These are phyloP conservation scores for Fraxinus ornus DNA, from an alignment of 305 asterid species.

Conservation along the genomic window DNA sequence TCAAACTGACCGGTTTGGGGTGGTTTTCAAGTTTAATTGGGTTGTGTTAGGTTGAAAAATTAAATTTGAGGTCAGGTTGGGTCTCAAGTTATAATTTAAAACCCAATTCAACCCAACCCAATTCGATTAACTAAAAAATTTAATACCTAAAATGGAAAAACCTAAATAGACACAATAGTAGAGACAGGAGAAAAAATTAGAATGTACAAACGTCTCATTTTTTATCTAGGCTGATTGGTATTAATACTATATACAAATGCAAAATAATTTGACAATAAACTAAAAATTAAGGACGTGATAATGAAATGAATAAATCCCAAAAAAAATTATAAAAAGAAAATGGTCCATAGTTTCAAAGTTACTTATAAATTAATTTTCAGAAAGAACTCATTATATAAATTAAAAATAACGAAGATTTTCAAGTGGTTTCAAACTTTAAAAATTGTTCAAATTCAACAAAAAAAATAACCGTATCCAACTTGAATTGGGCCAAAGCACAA, in stretches of 20 bases:
- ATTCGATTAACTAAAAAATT: neutral
- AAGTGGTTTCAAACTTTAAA: neutral
- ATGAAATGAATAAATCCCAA: neutral
- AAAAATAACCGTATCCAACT: neutral
- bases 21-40: neutral
- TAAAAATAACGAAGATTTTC: neutral
- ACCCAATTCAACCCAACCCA: neutral
- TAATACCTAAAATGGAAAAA: neutral
- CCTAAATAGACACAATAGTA: neutral
- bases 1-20: neutral
- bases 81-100: neutral
- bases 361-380: neutral
- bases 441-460: no score
- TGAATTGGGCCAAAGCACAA: neutral
- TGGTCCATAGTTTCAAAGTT: neutral
- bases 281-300: neutral
- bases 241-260: neutral
- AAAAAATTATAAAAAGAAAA: neutral
- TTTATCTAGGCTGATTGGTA: neutral
- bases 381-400: neutral
- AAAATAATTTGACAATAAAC: neutral
- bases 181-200: neutral
- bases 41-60: neutral
- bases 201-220: neutral
- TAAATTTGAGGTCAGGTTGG: neutral